Evolutionary conservation across 2,329 filamentous ascomycete genomes (phyloP).

Genomic region (Talaromyces sp.): DNA sequence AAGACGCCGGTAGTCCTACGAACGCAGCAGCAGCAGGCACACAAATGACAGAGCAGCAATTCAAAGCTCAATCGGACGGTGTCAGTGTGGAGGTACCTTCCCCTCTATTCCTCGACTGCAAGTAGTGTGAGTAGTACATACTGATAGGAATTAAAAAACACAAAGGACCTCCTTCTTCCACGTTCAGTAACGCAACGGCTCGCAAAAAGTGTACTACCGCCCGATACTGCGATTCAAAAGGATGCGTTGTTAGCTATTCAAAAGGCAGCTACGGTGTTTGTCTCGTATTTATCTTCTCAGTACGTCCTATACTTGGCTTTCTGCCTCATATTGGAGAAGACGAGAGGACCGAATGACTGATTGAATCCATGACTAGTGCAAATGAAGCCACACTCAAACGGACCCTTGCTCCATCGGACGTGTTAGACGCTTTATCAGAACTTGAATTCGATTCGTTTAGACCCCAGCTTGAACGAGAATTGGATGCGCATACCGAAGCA

Average conservation of each 20-base stretch:
- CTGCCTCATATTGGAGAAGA: background rate
- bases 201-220: conserved; percentile 58
- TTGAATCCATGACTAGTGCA: conserved; percentile 40
- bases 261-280: conserved; percentile 62
- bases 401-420: conserved; percentile 57
- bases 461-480: conserved; percentile 54
- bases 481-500: conserved; percentile 44
- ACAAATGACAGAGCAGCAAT: conserved; percentile 35
- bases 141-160: background rate
- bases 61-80: conserved; percentile 36
- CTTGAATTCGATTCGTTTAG: conserved; percentile 58
- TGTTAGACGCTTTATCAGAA: conserved; percentile 56
- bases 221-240: conserved; percentile 62
- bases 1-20: conserved; percentile 14
- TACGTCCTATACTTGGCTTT: conserved; percentile 31
- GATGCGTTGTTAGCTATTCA: conserved; percentile 60
- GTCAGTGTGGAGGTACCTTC: conserved; percentile 36
- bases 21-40: conserved; percentile 17
- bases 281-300: conserved; percentile 59
- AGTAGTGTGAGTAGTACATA: background rate
- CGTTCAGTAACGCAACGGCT: conserved; percentile 58
- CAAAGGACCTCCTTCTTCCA: conserved; percentile 57
- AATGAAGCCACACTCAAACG: conserved; percentile 59
- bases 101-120: background rate
- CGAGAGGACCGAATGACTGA: background rate